phyloP scores from a whole-genome alignment of 164 flowering plant species.

The Santalum album region DNA sequence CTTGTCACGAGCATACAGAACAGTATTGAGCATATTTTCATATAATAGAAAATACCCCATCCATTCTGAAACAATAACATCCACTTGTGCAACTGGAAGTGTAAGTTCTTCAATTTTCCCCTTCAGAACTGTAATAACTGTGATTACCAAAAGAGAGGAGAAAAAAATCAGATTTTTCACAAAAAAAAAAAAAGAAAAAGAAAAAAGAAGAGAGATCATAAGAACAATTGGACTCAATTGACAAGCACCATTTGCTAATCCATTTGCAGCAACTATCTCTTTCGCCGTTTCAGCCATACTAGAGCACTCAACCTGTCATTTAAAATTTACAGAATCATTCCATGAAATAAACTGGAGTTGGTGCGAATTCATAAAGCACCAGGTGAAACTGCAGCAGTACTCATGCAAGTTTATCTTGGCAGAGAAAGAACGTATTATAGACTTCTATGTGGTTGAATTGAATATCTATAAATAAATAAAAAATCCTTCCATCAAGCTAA shows the following conservation, averaged over 20 bases:
- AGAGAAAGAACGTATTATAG: too few relatives aligned
- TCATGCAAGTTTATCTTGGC: too few relatives aligned
- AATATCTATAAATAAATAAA: too few relatives aligned
- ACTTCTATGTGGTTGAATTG: too few relatives aligned
- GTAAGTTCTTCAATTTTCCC: slow-evolving; percentile 91
- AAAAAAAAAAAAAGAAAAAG: not conserved
- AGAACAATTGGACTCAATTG: not conserved
- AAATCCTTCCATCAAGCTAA: too few relatives aligned
- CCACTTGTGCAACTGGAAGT: slow-evolving; percentile 85
- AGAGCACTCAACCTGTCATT: slow-evolving; percentile 84
- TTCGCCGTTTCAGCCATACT: slow-evolving; percentile 95
- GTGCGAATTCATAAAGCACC: too few relatives aligned
- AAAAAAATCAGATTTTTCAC: not conserved
- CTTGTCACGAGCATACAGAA: slow-evolving; percentile 92
- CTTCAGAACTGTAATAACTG: slow-evolving; percentile 92
- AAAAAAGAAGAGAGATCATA: too few relatives aligned
- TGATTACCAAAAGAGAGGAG: not conserved
- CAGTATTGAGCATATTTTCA: slow-evolving; percentile 93
- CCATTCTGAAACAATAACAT: slow-evolving; percentile 95
- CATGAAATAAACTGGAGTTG: not conserved
- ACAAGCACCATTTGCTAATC: slow-evolving; percentile 78
- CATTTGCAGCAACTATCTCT: slow-evolving; percentile 78
- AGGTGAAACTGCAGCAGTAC: too few relatives aligned
- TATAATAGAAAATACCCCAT: slow-evolving; percentile 95
- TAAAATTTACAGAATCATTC: slow-evolving; percentile 1